phyloP scores from a whole-genome alignment of 2,329 filamentous ascomycete species.

The Arthroderma sp. region DNA sequence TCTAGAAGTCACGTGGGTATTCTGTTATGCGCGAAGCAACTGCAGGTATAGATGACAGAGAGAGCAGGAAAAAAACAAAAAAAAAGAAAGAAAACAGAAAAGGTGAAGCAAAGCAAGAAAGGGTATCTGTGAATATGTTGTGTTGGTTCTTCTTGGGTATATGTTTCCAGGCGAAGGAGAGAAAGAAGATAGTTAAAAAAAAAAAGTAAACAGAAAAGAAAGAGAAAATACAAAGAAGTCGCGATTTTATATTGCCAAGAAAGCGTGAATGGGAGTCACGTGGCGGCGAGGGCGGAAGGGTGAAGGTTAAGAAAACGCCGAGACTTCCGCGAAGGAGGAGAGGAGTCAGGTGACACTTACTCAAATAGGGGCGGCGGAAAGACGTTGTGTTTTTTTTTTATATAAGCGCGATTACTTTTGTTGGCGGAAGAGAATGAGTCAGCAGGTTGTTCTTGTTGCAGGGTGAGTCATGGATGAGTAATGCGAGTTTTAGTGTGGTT shows the following conservation, averaged over 20 bases:
- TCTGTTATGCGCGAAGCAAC: no score
- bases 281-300: slow-evolving; percentile 14
- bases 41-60: not conserved
- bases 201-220: slow-evolving; percentile 7
- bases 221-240: slow-evolving; percentile 16
- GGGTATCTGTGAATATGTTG: not conserved
- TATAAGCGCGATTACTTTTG: not conserved
- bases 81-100: slow-evolving; percentile 13
- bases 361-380: slow-evolving; percentile 1
- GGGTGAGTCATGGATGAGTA: no score
- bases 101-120: not conserved
- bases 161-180: not conserved
- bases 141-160: not conserved
- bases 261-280: slow-evolving; percentile 23
- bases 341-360: slow-evolving; percentile 12
- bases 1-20: no score
- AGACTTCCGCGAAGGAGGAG: slow-evolving; percentile 7
- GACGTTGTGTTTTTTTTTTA: not conserved
- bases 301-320: slow-evolving; percentile 5
- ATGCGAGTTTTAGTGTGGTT: no score
- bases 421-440: no score
- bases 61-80: not conserved
- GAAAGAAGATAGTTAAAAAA: slow-evolving; percentile 14
- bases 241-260: slow-evolving; percentile 34
- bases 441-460: no score